A percentile compares a stretch with the other conserved stretches of the same genome.
phyloP scores from a whole-genome alignment of 2,329 filamentous ascomycete species.

The Catunica adiposa region DNA sequence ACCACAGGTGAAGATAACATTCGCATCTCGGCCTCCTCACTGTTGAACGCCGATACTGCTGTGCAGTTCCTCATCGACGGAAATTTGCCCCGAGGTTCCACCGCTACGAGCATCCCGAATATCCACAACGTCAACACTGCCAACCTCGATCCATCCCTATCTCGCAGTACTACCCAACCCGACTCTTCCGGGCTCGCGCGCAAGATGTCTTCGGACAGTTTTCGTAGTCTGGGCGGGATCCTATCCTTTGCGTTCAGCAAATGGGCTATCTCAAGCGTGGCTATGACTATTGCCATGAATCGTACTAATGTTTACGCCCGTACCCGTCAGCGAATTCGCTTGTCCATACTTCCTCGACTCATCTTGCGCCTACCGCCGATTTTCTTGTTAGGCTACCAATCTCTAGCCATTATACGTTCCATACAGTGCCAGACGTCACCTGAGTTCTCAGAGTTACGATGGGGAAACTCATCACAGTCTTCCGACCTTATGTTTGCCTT shows the following conservation, averaged over 20 bases:
- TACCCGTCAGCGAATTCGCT: slow-evolving; percentile 59
- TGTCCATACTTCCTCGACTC: slow-evolving; percentile 58
- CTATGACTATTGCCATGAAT: slow-evolving; percentile 75
- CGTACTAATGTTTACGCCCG: slow-evolving; percentile 88
- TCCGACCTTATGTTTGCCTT: slow-evolving; percentile 55
- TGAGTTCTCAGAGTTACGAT: slow-evolving; percentile 51
- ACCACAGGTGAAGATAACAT: slow-evolving; percentile 18
- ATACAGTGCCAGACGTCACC: slow-evolving; percentile 84
- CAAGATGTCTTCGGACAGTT: slow-evolving; percentile 39
- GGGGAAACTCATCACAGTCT: slow-evolving; percentile 48
- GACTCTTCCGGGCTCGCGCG: slow-evolving; percentile 22
- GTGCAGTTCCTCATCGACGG: not conserved
- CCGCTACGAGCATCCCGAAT: slow-evolving; percentile 9
- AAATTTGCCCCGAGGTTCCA: no score
- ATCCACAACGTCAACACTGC: slow-evolving; percentile 10
- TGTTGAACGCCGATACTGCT: not conserved
- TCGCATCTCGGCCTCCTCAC: not conserved
- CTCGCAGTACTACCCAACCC: slow-evolving; percentile 14
- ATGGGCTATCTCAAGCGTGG: slow-evolving; percentile 80
- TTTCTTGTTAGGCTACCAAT: slow-evolving; percentile 50
- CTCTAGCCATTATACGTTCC: slow-evolving; percentile 55
- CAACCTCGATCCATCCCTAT: slow-evolving; percentile 13
- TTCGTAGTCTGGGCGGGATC: slow-evolving; percentile 63
- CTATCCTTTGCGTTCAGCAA: slow-evolving; percentile 82
- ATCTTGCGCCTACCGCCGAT: slow-evolving; percentile 56